Percentiles rank a stretch among this genome's conserved stretches.
Evolutionary conservation across 1,284 basidiomycete genomes (phyloP).

Genomic region (Crucibulum cyathiforme): DNA sequence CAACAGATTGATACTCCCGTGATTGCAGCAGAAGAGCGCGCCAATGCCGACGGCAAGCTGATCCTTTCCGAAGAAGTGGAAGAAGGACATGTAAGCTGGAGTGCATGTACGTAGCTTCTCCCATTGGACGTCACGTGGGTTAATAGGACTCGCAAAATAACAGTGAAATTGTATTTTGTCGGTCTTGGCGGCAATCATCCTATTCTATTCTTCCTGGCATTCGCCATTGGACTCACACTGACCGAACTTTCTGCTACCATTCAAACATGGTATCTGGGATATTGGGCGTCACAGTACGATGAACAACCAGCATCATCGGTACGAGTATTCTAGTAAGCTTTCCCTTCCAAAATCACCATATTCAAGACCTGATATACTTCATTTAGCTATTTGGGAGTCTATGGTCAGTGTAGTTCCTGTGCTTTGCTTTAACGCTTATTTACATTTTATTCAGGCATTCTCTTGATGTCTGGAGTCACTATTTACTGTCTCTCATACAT

Average conservation of each 20-base stretch:
- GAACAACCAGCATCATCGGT: conserved; percentile 38
- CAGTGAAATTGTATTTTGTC: conserved; percentile 36
- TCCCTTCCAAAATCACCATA: neutral
- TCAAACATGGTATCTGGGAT: conserved; percentile 64
- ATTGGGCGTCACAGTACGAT: conserved; percentile 64
- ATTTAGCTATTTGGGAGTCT: neutral
- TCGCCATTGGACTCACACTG: conserved; percentile 29
- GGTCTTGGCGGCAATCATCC: conserved; percentile 45
- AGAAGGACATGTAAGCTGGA: conserved; percentile 56
- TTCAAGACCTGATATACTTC: neutral
- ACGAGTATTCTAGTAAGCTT: conserved; percentile 43
- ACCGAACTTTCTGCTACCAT: conserved; percentile 35
- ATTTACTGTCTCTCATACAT: conserved; percentile 35
- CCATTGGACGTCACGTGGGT: too few species aligned
- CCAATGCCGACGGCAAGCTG: conserved; percentile 45
- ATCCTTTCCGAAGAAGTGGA: conserved; percentile 62
- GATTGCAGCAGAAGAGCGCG: conserved; percentile 16
- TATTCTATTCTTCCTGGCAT: conserved; percentile 43
- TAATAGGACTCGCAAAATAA: neutral
- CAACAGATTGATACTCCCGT: conserved; percentile 22
- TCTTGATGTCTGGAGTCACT: conserved; percentile 15
- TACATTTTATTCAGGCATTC: neutral
- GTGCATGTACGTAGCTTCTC: conserved; percentile 14
- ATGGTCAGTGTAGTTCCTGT: neutral
- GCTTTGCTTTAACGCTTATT: neutral